Conservation (phyloP, 2,329 filamentous ascomycete species). For the Botrytis byssoidea region DNA sequence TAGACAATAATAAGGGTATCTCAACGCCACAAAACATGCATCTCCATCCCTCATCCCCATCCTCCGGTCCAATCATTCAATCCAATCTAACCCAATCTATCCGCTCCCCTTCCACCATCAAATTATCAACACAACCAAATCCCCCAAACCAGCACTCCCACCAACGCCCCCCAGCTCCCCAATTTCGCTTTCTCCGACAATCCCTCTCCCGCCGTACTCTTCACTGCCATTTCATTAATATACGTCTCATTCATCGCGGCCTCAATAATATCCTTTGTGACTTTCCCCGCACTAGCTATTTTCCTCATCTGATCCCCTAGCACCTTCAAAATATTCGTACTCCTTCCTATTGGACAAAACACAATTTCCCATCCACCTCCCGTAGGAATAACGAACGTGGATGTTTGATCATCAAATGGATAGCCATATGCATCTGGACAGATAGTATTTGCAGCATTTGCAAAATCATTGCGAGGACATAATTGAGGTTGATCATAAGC, state of each 20-base stretch:
- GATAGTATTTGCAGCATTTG: constrained; percentile 66
- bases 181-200: constrained; percentile 13
- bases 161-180: constrained; percentile 34
- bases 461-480: constrained; percentile 68
- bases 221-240: constrained; percentile 30
- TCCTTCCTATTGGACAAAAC: constrained; percentile 67
- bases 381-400: constrained; percentile 60
- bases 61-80: not conserved
- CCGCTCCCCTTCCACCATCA: not conserved
- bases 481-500: constrained; percentile 59
- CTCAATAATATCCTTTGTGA: constrained; percentile 41
- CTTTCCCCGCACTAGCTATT: constrained; percentile 46
- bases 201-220: constrained; percentile 24
- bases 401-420: constrained; percentile 59
- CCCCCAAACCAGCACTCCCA: constrained; percentile 34
- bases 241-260: constrained; percentile 40
- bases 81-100: constrained; percentile 6
- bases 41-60: not conserved
- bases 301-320: constrained; percentile 50
- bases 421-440: constrained; percentile 86
- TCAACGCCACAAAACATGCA: not conserved
- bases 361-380: constrained; percentile 77
- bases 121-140: constrained; percentile 28
- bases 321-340: constrained; percentile 57
- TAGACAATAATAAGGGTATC: constrained; percentile 15